phyloP scores from a whole-genome alignment of 75 land plant species.

The Sequoia sempervirens region DNA sequence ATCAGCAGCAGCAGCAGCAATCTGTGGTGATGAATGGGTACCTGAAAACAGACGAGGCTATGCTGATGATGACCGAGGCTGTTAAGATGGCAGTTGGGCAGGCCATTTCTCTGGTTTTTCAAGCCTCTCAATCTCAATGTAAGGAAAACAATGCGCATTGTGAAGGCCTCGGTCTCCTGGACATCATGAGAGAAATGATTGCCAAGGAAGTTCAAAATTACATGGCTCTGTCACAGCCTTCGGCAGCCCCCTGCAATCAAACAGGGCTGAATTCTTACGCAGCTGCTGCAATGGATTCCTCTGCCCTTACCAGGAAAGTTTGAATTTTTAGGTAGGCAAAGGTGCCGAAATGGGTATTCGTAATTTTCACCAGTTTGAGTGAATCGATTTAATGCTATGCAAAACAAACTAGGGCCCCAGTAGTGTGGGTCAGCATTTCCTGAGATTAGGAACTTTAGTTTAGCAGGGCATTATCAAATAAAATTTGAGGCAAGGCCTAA shows the following conservation, averaged over 20 bases:
- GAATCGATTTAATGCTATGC: background rate
- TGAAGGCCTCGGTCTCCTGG: slow-evolving; percentile 24
- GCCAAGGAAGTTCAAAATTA: slow-evolving; percentile 51
- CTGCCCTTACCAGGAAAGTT: slow-evolving; percentile 1
- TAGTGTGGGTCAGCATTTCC: background rate
- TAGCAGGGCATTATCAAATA: slow-evolving; percentile 4
- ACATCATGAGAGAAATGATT: slow-evolving; percentile 52
- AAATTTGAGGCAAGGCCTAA: background rate
- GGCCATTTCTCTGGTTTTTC: slow-evolving; percentile 18
- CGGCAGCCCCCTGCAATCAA: slow-evolving; percentile 6
- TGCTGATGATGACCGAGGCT: slow-evolving; percentile 31
- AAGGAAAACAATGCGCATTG: background rate
- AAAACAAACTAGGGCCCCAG: background rate
- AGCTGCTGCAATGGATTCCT: background rate
- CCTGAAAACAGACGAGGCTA: slow-evolving; percentile 21
- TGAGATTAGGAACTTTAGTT: background rate
- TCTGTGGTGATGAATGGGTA: slow-evolving; percentile 5
- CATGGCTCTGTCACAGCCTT: slow-evolving; percentile 21
- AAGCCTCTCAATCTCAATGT: slow-evolving; percentile 20
- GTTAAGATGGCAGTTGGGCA: slow-evolving; percentile 38
- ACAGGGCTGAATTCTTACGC: background rate
- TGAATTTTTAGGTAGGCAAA: background rate
- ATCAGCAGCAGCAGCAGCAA: background rate
- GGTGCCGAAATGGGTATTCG: background rate
- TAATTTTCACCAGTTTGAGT: background rate